A percentile compares a stretch with the other conserved stretches of the same genome.
Conservation (phyloP, 176 grass and related monocot species). For the Carex pumila region DNA sequence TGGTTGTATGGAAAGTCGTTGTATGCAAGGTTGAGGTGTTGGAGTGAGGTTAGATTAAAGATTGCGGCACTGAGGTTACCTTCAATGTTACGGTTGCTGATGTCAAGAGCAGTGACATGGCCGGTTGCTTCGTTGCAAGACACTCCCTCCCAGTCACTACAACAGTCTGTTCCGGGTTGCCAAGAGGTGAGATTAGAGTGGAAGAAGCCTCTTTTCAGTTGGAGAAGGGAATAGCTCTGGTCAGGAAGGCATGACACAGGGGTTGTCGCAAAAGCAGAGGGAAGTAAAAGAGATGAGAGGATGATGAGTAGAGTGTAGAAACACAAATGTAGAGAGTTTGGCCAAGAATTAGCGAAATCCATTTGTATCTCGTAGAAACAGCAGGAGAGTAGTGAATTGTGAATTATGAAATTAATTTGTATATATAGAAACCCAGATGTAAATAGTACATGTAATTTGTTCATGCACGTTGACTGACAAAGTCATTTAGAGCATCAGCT, state of each 20-base stretch:
- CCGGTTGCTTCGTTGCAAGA: background rate
- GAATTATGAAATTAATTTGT: too few relatives aligned
- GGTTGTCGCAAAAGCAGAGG: too few relatives aligned
- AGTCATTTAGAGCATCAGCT: too few relatives aligned
- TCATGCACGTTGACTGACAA: too few relatives aligned
- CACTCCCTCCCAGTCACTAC: background rate
- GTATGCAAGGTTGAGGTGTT: background rate
- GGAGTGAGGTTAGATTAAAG: background rate
- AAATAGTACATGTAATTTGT: too few relatives aligned
- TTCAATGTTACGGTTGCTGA: background rate
- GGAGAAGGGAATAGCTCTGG: background rate
- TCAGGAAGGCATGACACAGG: background rate
- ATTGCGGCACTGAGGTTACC: constrained; percentile 17
- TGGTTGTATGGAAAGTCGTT: background rate
- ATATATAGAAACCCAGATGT: too few relatives aligned
- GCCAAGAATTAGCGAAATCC: too few relatives aligned
- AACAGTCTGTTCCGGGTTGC: background rate
- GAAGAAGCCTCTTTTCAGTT: background rate
- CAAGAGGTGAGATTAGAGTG: background rate
- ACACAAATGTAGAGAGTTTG: too few relatives aligned
- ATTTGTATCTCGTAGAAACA: too few relatives aligned
- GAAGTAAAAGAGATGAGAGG: too few relatives aligned
- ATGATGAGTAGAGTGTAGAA: too few relatives aligned
- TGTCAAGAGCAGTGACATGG: background rate
- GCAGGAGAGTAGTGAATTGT: too few relatives aligned